phyloP scores from a whole-genome alignment of 208 protist species.

The Leishmania tropica region DNA sequence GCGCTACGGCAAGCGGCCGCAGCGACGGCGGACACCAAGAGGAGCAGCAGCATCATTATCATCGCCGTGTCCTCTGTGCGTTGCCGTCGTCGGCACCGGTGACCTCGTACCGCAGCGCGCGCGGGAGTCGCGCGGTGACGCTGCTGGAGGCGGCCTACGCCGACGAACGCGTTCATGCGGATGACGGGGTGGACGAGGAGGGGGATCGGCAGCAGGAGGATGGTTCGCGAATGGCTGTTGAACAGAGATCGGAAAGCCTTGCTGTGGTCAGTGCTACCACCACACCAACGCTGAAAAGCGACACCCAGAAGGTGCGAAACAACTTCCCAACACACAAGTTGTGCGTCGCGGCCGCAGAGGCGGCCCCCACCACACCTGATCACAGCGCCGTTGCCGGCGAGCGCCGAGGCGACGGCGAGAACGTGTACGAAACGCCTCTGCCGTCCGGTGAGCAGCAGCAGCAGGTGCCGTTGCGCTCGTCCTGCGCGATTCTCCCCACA shows the following conservation, averaged over 20 bases:
- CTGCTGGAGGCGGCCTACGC: constrained; percentile 7
- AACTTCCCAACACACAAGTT: neutral
- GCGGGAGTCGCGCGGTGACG: neutral
- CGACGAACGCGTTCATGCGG: neutral
- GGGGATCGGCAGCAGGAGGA: neutral
- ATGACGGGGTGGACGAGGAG: neutral
- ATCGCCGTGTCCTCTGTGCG: neutral
- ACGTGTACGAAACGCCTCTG: neutral
- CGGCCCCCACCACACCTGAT: neutral
- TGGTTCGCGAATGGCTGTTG: neutral
- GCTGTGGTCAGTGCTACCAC: neutral
- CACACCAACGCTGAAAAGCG: neutral
- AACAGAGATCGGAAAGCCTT: neutral
- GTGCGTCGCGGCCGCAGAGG: neutral
- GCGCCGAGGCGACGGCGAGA: neutral
- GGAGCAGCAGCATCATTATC: neutral
- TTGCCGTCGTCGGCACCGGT: constrained; percentile 22
- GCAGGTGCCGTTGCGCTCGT: neutral
- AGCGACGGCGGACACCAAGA: neutral
- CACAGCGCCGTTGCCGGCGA: neutral
- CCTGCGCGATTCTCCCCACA: neutral
- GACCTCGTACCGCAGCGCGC: constrained; percentile 5
- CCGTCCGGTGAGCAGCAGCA: neutral
- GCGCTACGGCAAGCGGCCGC: neutral
- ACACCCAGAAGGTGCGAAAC: neutral